Evolutionary conservation across 2,329 filamentous ascomycete species (phyloP).

Genomic region (Hypoxylon sp.): DNA sequence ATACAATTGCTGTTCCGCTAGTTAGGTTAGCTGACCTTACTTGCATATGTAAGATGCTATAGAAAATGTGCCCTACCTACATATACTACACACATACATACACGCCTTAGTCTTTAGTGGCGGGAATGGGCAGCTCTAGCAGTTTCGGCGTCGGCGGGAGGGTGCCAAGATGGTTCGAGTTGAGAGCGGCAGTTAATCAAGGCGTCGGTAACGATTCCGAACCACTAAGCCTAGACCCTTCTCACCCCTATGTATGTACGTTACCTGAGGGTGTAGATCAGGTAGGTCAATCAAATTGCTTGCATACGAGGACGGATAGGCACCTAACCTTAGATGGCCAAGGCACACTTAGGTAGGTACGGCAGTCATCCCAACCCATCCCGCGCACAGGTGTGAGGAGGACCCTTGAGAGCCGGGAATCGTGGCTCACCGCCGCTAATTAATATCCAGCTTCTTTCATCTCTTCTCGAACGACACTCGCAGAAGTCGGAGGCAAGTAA

Average conservation of each 20-base stretch:
- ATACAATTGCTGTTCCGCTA: conserved; percentile 5
- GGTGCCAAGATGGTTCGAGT: conserved; percentile 2
- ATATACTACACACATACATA: not conserved
- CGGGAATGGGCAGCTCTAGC: conserved; percentile 25
- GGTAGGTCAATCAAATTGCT: conserved; percentile 15
- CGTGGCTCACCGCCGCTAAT: conserved; percentile 25
- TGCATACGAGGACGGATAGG: conserved; percentile 31
- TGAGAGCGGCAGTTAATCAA: conserved; percentile 21
- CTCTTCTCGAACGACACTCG: conserved; percentile 21
- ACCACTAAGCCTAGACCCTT: conserved; percentile 18
- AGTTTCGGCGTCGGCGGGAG: conserved; percentile 18
- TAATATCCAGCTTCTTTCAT: conserved; percentile 9
- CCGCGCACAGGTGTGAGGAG: not conserved
- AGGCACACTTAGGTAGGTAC: conserved; percentile 2
- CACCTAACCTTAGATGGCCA: conserved; percentile 6
- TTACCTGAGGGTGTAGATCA: conserved; percentile 11
- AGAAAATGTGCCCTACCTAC: conserved; percentile 9
- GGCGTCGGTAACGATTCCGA: conserved; percentile 27
- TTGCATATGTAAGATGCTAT: conserved; percentile 14
- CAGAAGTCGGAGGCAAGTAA: conserved; percentile 26
- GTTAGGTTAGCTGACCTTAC: conserved; percentile 18
- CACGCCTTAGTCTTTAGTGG: not conserved
- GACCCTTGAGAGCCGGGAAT: conserved; percentile 18
- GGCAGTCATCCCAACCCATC: not conserved
- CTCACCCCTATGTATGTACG: conserved; percentile 9